Base-by-base conservation (phyloP, 139 green algal species). In the Micractinium conductrix region DNA sequence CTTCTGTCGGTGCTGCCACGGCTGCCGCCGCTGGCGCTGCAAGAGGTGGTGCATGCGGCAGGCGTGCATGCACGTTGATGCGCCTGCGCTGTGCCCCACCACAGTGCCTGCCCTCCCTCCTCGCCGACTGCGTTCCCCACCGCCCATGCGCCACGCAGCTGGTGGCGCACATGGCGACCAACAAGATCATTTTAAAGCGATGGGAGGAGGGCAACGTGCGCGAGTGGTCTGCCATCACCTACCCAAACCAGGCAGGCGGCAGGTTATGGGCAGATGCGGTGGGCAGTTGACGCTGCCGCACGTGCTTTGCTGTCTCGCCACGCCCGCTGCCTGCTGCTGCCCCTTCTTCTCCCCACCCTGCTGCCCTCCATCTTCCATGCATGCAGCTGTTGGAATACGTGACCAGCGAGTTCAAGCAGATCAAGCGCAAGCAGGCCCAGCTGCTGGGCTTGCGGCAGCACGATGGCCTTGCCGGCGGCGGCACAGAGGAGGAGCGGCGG, bases 81-180 rank as follows among this genome's bases (percentile, higher is more conserved):
- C 10, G n/a, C 65, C 9, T 44, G 10, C 42, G 30, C 33, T 43
- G 33, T 44, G 14, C 24, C 30, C 65, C 30, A 24, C 12, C 58
- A 69, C 12, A 22, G 12, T n/a, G 17, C 17, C 65, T 44, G 12
- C n/a, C 14, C 6, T 72, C 65, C 21, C 22, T 22, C 22, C 16
- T 14, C 28, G n/a, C 38, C 35, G 38, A 17, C 69, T 50, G 16
- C 4, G 30, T n/a, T 14, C 53, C 37, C 8, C 37, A 7, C 38
- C 21, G 14, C 0, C 10, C 28, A 6, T 69, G 10, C 35, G 12
- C 33, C 10, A n/a, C 10, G 58, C 76, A 97, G 91, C 84, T 97
- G 58, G 92, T 98, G 43, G 93, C 95, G 1, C 93, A 97, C 70
- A 92, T 96, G 19, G 89, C 84, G 10, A 88, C 94, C 8, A 94